Percentiles rank a stretch among this genome's conserved stretches.
These are phyloP conservation scores for Ajuga chamaepitys DNA, from an alignment of 257 asterid genomes.

Conservation along the genomic window DNA sequence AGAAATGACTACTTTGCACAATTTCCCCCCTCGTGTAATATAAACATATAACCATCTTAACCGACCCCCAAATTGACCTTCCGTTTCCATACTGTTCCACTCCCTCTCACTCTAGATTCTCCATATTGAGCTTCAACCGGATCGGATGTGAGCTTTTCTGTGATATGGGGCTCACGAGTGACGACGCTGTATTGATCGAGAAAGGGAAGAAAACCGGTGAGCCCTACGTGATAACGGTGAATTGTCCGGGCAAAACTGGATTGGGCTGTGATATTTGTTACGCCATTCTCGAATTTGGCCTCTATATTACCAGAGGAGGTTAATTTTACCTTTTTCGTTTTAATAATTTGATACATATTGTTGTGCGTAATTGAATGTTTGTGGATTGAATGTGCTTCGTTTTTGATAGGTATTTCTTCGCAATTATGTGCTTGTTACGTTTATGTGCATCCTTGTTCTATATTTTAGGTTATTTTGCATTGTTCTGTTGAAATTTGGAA, in stretches of 20 bases:
- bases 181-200: conserved; percentile 63
- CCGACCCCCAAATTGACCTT: not conserved
- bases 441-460: not conserved
- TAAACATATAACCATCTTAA: conserved; percentile 2
- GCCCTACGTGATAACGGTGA: conserved; percentile 51
- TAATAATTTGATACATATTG: not conserved
- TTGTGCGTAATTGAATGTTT: not conserved
- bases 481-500: not conserved
- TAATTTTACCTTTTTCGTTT: not conserved
- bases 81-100: not conserved
- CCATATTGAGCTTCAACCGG: not conserved
- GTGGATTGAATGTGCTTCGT: not conserved
- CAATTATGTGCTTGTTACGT: not conserved
- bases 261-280: conserved; percentile 70
- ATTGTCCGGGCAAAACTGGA: conserved; percentile 61
- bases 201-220: conserved; percentile 56
- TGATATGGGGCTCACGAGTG: conserved; percentile 38
- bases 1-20: too few species aligned
- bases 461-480: not conserved
- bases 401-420: not conserved
- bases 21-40: conserved; percentile 16
- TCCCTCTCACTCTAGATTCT: not conserved
- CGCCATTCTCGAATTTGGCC: conserved; percentile 58
- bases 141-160: not conserved
- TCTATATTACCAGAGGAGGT: conserved; percentile 61